Evolutionary conservation across 768 basidiomycete species (phyloP), one percentile per base, ranked within the genome.

Genomic region (Leucocoprinus leucothites): DNA sequence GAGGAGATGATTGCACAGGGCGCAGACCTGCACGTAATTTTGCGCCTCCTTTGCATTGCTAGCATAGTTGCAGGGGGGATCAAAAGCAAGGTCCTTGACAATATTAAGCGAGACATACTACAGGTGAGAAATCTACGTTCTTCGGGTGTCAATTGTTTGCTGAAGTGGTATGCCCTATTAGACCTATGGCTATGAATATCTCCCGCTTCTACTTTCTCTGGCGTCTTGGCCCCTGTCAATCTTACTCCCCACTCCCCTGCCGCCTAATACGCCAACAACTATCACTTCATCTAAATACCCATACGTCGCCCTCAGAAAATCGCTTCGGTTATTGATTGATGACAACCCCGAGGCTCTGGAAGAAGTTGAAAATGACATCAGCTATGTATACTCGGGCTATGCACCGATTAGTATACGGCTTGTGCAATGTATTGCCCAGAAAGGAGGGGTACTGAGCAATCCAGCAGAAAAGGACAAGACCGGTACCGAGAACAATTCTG

Each of bases 311-410:
- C 70, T 95, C 22, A 84, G 95, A 46, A 96, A 95, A 69, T 83
- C 87, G 0, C 78, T 98, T 6, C 85, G 94, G 25, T 81, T 98
- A n/a, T 78, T 98, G 14, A 92, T 97, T 64, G 96, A 98, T 60
- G 92, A 94, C 57, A 84, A 74, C 57, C 78, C 81, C 45, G 89
- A 91, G 62, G 83, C 82, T 8, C 69, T 87, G 25, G 89, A 89
- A 58, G 89, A 90, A 64, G 79, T 89, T 31, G 94, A 97, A 65
- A 92, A 92, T 65, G 97, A 99, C 69, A 91, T 98, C 68, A 87
- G 91, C 58, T 98, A 91, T 67, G 91, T 93, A 34, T 99, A 97
- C 72, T 97, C 94, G 0, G 97, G 96, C 18, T 98, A 94, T 68
- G 96, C 97, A 1, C 97, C 97, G 13, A 84, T 98, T 60, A 91